A percentile compares a stretch with the other conserved stretches of the same genome.
These are phyloP conservation scores for Scedosporium minutisporum DNA, from an alignment of 2,329 filamentous ascomycete genomes.

Conservation along the genomic window DNA sequence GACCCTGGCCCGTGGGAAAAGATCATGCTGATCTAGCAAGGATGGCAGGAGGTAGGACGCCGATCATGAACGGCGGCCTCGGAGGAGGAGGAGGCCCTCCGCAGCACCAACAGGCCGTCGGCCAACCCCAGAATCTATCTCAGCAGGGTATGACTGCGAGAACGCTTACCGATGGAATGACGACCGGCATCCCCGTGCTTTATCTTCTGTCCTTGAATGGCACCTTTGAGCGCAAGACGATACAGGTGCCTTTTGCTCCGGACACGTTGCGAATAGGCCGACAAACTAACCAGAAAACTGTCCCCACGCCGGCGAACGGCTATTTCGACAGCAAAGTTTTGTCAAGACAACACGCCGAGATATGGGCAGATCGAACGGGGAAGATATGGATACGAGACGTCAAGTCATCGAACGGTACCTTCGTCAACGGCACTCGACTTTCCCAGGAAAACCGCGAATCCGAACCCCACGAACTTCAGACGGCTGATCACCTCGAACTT, in stretches of 20 bases:
- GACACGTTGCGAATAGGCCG: constrained; percentile 90
- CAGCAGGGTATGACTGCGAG: constrained; percentile 45
- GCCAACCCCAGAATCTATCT: constrained; percentile 25
- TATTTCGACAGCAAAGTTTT: constrained; percentile 98
- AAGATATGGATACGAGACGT: constrained; percentile 96
- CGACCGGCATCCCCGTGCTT: constrained; percentile 65
- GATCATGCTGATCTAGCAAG: constrained; percentile 41
- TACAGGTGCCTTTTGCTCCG: constrained; percentile 85
- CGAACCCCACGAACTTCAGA: constrained; percentile 85
- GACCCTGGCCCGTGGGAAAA: constrained; percentile 39
- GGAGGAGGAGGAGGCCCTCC: constrained; percentile 14
- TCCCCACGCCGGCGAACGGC: constrained; percentile 82
- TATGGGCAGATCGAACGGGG: constrained; percentile 76
- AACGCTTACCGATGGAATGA: constrained; percentile 47
- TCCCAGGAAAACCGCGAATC: constrained; percentile 95
- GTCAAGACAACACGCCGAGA: constrained; percentile 89
- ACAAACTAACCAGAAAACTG: constrained; percentile 93
- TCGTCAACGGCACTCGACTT: constrained; percentile 84
- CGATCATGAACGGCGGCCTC: constrained; percentile 25
- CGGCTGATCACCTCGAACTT: constrained; percentile 84
- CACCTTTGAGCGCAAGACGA: constrained; percentile 95
- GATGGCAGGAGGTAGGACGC: constrained; percentile 27
- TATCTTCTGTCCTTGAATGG: constrained; percentile 86
- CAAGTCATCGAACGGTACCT: constrained; percentile 97
- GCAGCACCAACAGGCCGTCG: constrained; percentile 27